These are phyloP conservation scores for Raddia guianensis DNA, from an alignment of 176 grass and related monocot species.

Conservation along the genomic window DNA sequence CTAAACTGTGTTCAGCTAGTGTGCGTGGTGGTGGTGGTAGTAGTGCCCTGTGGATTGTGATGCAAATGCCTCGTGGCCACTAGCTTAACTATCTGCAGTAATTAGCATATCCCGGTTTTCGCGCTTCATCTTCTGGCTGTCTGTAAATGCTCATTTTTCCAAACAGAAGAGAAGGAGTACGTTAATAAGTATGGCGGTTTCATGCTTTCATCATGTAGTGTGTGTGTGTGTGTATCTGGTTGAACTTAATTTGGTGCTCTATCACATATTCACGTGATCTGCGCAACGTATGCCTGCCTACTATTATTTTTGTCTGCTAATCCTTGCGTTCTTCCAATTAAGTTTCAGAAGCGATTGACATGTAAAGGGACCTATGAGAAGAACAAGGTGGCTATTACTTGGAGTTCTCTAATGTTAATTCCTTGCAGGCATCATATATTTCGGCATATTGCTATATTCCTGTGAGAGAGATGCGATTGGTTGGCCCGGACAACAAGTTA, in stretches of 20 bases:
- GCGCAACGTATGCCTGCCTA: not conserved
- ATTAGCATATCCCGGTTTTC: not conserved
- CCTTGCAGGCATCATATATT: constrained; percentile 13
- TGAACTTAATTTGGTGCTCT: constrained; percentile 1
- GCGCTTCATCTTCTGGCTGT: not conserved
- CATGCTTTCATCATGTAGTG: not conserved
- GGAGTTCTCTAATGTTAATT: constrained; percentile 18
- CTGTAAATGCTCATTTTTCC: not conserved
- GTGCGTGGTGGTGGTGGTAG: not conserved
- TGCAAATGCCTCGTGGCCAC: constrained; percentile 8
- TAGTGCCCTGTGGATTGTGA: constrained; percentile 13
- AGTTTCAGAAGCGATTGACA: constrained; percentile 24
- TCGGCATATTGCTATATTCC: not conserved
- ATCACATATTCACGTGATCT: constrained; percentile 24
- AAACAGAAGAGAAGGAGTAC: not conserved
- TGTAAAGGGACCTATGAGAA: constrained; percentile 21
- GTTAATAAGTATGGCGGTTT: not conserved
- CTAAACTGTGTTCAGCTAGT: constrained; percentile 12
- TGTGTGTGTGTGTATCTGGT: not conserved
- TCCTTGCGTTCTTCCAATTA: not conserved
- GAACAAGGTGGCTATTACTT: not conserved
- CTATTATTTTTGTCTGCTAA: constrained; percentile 16
- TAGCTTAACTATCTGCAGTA: not conserved
- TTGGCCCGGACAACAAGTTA: constrained; percentile 20
- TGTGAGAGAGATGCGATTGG: constrained; percentile 15